A percentile compares a stretch with the other conserved stretches of the same genome.
Evolutionary conservation across 2,329 filamentous ascomycete species (phyloP).

Genomic region (Aurifilum marmelostoma): DNA sequence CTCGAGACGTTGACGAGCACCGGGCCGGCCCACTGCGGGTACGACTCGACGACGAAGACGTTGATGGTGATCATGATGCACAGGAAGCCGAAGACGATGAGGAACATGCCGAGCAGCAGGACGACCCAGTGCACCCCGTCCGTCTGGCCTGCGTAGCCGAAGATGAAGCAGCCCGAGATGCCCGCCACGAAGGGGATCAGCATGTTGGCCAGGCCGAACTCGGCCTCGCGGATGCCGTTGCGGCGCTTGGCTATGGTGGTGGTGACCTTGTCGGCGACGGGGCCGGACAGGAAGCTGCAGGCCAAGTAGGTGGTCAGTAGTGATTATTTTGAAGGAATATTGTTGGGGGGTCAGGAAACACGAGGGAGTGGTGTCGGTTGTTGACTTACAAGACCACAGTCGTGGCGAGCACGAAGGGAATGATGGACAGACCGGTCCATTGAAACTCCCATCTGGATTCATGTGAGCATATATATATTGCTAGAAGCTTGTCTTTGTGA

Average conservation of each 20-base stretch:
- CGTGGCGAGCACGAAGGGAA: conserved; percentile 34
- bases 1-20: conserved; percentile 41
- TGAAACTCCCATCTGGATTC: conserved; percentile 35
- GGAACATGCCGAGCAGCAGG: conserved; percentile 34
- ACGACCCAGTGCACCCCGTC: conserved; percentile 35
- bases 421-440: conserved; percentile 35
- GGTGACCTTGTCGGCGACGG: conserved; percentile 36
- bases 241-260: conserved; percentile 37
- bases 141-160: conserved; percentile 36
- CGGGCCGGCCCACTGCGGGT: conserved; percentile 39
- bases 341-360: neutral
- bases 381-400: conserved; percentile 28
- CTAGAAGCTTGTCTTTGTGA: too few species aligned
- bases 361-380: neutral
- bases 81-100: conserved; percentile 38
- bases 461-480: too few species aligned
- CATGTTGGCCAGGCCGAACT: conserved; percentile 40
- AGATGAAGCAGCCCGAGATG: conserved; percentile 38
- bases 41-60: conserved; percentile 41
- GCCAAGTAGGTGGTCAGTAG: neutral
- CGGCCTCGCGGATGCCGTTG: conserved; percentile 37
- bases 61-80: conserved; percentile 36
- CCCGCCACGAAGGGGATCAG: conserved; percentile 37
- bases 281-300: conserved; percentile 34
- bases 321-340: neutral